Evolutionary conservation across 148 eudicot genomes (phyloP), one percentile per base, ranked within the genome.

Genomic region (Salicornia ramosissima): DNA sequence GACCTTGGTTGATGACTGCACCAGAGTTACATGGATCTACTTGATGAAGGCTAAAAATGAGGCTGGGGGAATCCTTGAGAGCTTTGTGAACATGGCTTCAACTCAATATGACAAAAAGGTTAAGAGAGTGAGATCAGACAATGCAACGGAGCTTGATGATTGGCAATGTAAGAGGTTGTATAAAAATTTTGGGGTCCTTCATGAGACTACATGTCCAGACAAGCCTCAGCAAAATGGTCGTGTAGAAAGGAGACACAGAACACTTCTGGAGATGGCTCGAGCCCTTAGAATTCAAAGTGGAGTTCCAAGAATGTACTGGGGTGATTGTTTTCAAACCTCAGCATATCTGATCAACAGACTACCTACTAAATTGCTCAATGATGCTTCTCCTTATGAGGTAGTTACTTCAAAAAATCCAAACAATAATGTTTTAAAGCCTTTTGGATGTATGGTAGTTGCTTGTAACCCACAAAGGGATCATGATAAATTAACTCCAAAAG

Each of bases 241-340:
- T 4, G 26, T 11, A 6, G 67, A 71, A 21, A 59, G 65, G 7
- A 60, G 28, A 12, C 74, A 71, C n/a, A 4, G 68, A 7, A 65
- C 62, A 21, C 1, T 72, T 1, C 22, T 72, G 0, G 68, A 72
- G 9, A 50, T 47, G 11, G 29, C 49, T 2, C 10, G 75, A 34
- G 47, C 49, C 0, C 2, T 72, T 0, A 29, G 59, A 7, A 13
- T 62, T 21, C 75, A 72, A 6, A 15, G 61, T 3, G 68, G 60
- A 0, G 10, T 71, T 16, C 40, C 67, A 10, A 1, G 3, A 0
- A 5, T 9, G 0, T 71, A 25, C 30, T 60, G 74, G 67, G 67
- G 67, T 1, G 73, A 36, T 8, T 45, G 14, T 45, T 6, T 45
- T 45, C 49, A 5, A 45, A 13, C 49, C 1, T 1, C 49, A 4